phyloP scores from a whole-genome alignment of 148 eudicot genomes.

The Rhododendron mucronatum region DNA sequence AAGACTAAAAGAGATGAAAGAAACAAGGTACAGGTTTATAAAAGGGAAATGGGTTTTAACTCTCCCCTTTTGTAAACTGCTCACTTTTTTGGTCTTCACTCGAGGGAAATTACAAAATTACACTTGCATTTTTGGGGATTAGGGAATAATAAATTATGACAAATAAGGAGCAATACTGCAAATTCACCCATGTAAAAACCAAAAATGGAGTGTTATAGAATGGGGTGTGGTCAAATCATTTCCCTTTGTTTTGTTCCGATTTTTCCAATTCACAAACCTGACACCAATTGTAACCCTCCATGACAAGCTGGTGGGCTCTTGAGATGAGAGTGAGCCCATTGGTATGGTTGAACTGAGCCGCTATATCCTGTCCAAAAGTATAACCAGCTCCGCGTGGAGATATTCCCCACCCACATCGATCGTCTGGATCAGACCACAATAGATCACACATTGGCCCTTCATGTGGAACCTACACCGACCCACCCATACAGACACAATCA shows the following conservation, averaged over 20 bases:
- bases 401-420: slow-evolving; percentile 98
- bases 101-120: neutral
- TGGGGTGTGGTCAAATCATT: neutral
- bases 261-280: slow-evolving; percentile 53
- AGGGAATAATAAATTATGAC: neutral
- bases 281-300: slow-evolving; percentile 98
- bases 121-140: neutral
- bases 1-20: neutral
- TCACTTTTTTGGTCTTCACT: neutral
- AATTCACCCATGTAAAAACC: neutral
- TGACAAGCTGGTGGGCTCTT: slow-evolving; percentile 95
- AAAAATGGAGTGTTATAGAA: neutral
- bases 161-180: neutral
- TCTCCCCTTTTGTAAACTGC: neutral
- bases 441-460: slow-evolving; percentile 99
- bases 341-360: slow-evolving; percentile 77
- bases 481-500: neutral
- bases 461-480: slow-evolving; percentile 68
- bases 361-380: slow-evolving; percentile 95
- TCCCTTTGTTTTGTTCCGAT: neutral
- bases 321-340: slow-evolving; percentile 87
- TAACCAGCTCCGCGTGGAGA: slow-evolving; percentile 99
- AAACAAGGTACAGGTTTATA: neutral
- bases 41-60: neutral
- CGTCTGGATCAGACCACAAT: slow-evolving; percentile 98